These are phyloP conservation scores for Raffaelea ambrosiae DNA, from an alignment of 2,329 filamentous ascomycete species.

Conservation along the genomic window DNA sequence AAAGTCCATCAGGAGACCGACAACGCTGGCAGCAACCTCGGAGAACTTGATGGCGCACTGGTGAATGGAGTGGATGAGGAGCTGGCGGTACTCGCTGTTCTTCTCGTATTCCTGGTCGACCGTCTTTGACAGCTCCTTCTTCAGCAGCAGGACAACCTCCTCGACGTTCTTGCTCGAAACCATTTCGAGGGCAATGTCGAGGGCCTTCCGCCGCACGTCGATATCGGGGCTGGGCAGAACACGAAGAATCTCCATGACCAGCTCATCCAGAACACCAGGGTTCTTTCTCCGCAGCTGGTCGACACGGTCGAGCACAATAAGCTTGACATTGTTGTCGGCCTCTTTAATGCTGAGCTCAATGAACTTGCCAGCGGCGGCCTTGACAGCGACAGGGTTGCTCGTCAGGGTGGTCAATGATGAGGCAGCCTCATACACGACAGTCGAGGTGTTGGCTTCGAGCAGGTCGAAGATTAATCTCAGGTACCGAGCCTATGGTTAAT, in stretches of 20 bases:
- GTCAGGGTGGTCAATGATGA: constrained; percentile 91
- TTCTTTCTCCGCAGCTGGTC: constrained; percentile 64
- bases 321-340: constrained; percentile 97
- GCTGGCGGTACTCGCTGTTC: constrained; percentile 87
- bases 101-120: constrained; percentile 99
- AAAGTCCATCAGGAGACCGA: constrained; percentile 97
- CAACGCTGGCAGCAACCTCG: constrained; percentile 92
- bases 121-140: constrained; percentile 96
- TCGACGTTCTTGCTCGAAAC: constrained; percentile 98
- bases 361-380: constrained; percentile 91
- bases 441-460: constrained; percentile 84
- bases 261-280: constrained; percentile 77
- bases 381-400: constrained; percentile 93
- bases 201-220: constrained; percentile 86
- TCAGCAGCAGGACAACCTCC: constrained; percentile 89
- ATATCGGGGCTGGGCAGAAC: constrained; percentile 93
- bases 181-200: constrained; percentile 90
- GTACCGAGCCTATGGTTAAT: constrained; percentile 63
- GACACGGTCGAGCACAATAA: constrained; percentile 93
- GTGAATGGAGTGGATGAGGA: constrained; percentile 95
- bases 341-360: constrained; percentile 97
- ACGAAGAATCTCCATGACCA: constrained; percentile 94
- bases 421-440: constrained; percentile 94
- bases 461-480: constrained; percentile 93
- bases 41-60: constrained; percentile 99